phyloP scores from a whole-genome alignment of 345 rosid genomes.

The Geranium rotundifolium region DNA sequence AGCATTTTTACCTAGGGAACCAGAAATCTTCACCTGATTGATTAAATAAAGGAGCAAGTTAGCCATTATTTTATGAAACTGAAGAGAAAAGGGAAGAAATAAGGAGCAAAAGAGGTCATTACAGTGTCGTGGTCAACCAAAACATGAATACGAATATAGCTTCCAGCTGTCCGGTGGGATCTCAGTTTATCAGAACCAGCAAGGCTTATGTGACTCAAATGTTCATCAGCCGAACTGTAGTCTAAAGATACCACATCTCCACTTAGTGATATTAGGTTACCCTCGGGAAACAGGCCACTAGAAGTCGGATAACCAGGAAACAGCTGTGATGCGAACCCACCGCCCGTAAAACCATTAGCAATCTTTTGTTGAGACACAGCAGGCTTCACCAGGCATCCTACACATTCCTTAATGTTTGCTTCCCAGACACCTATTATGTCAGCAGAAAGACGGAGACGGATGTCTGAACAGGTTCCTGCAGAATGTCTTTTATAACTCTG shows the following conservation, averaged over 20 bases:
- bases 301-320: constrained; percentile 19
- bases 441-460: constrained; percentile 38
- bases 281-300: constrained; percentile 41
- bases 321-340: constrained; percentile 10
- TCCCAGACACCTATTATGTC: constrained; percentile 26
- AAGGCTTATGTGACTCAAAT: constrained; percentile 15
- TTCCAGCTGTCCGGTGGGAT: constrained; percentile 16
- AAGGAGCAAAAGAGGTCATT: constrained; percentile 12
- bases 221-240: constrained; percentile 11
- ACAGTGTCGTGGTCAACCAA: constrained; percentile 43
- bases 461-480: constrained; percentile 32
- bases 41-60: constrained; percentile 12
- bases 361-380: constrained; percentile 15
- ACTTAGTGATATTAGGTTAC: constrained; percentile 37
- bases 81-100: constrained; percentile 7
- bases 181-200: constrained; percentile 14
- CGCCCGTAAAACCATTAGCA: constrained; percentile 15
- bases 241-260: constrained; percentile 46
- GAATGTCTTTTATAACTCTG: constrained; percentile 7
- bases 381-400: constrained; percentile 20
- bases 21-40: constrained; percentile 51
- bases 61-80: constrained; percentile 6
- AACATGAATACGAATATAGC: constrained; percentile 36
- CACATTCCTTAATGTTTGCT: constrained; percentile 25
- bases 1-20: constrained; percentile 37